Evolutionary conservation across 2,329 filamentous ascomycete genomes (phyloP).

Genomic region (Cordyceps cateniannulata): DNA sequence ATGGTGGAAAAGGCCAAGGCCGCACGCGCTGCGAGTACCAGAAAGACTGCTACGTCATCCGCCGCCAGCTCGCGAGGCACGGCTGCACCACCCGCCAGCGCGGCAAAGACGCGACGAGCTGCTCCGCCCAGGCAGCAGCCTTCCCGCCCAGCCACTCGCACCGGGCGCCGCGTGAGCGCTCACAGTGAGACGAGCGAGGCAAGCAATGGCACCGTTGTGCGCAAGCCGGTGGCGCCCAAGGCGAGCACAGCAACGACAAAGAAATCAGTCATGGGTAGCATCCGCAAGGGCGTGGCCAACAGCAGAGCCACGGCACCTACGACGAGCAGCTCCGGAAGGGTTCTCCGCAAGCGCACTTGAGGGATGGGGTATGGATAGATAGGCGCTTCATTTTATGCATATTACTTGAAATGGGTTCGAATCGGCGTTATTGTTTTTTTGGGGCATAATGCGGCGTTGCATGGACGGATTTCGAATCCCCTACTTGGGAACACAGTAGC

Average conservation of each 20-base stretch:
- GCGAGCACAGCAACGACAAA: conserved; percentile 33
- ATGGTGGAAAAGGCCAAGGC: conserved; percentile 57
- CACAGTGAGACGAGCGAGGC: conserved; percentile 57
- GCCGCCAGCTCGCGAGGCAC: conserved; percentile 32
- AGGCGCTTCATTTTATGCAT: not conserved
- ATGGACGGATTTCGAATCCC: not conserved
- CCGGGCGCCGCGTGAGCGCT: conserved; percentile 48
- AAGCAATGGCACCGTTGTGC: conserved; percentile 59
- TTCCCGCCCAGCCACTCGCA: conserved; percentile 37
- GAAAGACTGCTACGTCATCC: conserved; percentile 41
- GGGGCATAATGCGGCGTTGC: conserved; percentile 7
- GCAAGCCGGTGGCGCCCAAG: conserved; percentile 40
- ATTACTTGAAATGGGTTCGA: conserved; percentile 8
- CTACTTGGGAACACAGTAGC: not conserved
- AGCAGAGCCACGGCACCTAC: conserved; percentile 33
- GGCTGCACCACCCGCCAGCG: conserved; percentile 30
- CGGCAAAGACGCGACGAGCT: conserved; percentile 19
- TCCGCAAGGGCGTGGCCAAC: conserved; percentile 45
- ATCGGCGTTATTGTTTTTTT: conserved; percentile 9
- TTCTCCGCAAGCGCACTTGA: conserved; percentile 49
- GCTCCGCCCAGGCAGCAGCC: conserved; percentile 26
- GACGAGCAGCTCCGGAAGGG: conserved; percentile 42
- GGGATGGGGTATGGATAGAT: not conserved
- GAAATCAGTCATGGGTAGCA: conserved; percentile 47
- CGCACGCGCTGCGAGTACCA: conserved; percentile 41